phyloP scores from a whole-genome alignment of 2,329 filamentous ascomycete species.

The Neurospora crassa region DNA sequence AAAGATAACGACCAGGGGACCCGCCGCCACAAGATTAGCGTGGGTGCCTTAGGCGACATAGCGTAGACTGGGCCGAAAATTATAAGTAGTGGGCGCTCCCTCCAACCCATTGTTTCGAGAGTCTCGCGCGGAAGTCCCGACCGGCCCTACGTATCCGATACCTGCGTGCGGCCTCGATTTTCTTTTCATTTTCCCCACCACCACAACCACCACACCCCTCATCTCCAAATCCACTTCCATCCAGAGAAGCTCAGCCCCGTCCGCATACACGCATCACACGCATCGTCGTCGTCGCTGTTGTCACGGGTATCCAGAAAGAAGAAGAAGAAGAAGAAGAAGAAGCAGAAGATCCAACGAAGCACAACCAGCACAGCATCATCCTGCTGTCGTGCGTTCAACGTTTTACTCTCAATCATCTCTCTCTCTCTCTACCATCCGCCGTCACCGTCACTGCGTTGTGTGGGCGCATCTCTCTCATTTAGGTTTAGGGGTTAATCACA shows the following conservation, averaged over 20 bases:
- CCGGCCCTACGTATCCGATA: conserved; percentile 42
- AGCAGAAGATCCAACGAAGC: background rate
- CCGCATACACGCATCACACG: conserved; percentile 5
- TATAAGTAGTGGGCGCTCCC: conserved; percentile 48
- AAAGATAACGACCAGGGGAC: conserved; percentile 29
- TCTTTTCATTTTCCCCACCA: conserved; percentile 26
- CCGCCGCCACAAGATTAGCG: conserved; percentile 33
- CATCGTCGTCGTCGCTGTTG: background rate
- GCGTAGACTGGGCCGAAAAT: conserved; percentile 30
- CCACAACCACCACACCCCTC: conserved; percentile 21
- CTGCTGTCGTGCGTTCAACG: conserved; percentile 12
- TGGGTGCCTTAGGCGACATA: conserved; percentile 32
- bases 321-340: background rate
- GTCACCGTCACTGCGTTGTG: conserved; percentile 15
- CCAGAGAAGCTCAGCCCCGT: conserved; percentile 12
- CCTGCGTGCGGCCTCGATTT: conserved; percentile 35
- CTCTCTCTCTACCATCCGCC: background rate
- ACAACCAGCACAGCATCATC: background rate
- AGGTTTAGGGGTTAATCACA: conserved; percentile 15
- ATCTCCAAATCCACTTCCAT: conserved; percentile 20
- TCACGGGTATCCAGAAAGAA: conserved; percentile 1
- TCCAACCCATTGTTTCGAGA: conserved; percentile 39
- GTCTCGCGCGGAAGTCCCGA: conserved; percentile 47
- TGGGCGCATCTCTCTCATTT: conserved; percentile 21
- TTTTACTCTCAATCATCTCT: conserved; percentile 5